Evolutionary conservation across 257 asterid genomes (phyloP), one percentile per base, ranked within the genome.

Genomic region (Gynochthodes officinalis): DNA sequence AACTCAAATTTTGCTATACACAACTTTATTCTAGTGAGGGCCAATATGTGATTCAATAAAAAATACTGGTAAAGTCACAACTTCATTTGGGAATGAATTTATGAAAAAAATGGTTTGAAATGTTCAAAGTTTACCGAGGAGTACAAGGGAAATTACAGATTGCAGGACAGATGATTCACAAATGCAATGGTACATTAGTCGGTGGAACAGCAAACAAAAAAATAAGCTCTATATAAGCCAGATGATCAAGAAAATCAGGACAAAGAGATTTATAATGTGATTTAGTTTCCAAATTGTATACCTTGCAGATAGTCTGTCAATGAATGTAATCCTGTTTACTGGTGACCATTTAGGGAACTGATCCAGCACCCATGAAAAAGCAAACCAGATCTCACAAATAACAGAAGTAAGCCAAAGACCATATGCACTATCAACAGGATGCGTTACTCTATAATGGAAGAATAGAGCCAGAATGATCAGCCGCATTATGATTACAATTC

Each of bases 321-420:
- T 76, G 66, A 73, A 92, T 44, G 99, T 95, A 43, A 81, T 89
- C 55, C 99, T 73, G 83, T 92, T 92, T 23, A 92, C 77, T 2
- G 99, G 99, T 27, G 79, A 85, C 98, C 99, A 92, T 74, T 95
- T 95, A 28, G 98, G 99, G 85, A 95, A 95, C 86, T 95, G 99
- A 89, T 95, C 99, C 50, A 95, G 85, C 49, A 95, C 84, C 99
- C 99, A 95, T 0, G 98, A 92, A 67, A 95, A 81, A 0, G 98
- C 99, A 60, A 95, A 92, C 99, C 99, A 95, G 68, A 95, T 89
- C 90, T 95, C 99, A 75, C 98, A 95, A 40, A 92, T 89, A 48
- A 95, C 98, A 7, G 99, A 95, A 61, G 92, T 89, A 66, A 95
- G 89, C 99, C 99, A 95, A 23, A 95, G 83, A 15, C 89, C 90